A percentile compares a stretch with the other conserved stretches of the same genome.
Evolutionary conservation across 495 filamentous ascomycete species (phyloP).

Genomic region (Tuber umbilicatum): DNA sequence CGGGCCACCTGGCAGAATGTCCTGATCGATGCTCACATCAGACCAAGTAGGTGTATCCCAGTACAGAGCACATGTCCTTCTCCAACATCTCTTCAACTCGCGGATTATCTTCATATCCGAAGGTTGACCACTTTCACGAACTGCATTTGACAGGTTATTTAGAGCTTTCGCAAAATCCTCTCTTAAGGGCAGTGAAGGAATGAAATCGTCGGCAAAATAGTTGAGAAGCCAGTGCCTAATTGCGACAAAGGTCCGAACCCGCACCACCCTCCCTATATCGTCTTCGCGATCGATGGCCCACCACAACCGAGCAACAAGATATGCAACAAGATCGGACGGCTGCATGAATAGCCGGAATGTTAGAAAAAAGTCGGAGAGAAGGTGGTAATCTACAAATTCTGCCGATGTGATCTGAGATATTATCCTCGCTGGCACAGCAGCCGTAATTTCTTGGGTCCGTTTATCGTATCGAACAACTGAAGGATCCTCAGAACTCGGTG

Average conservation of each 20-base stretch:
- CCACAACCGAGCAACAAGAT: constrained; percentile 73
- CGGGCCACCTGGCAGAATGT: constrained; percentile 66
- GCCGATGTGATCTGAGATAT: constrained; percentile 98
- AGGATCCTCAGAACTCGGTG: constrained; percentile 63
- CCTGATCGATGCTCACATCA: constrained; percentile 53
- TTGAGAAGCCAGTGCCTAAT: constrained; percentile 97
- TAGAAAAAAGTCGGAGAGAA: constrained; percentile 96
- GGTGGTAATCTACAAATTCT: constrained; percentile 91
- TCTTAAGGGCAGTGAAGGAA: constrained; percentile 71
- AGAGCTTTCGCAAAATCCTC: constrained; percentile 73
- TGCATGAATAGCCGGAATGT: constrained; percentile 84
- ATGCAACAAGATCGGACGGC: constrained; percentile 64
- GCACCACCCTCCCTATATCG: constrained; percentile 81
- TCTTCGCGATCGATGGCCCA: constrained; percentile 80
- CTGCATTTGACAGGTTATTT: constrained; percentile 60
- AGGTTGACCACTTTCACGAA: constrained; percentile 54
- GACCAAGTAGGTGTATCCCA: constrained; percentile 63
- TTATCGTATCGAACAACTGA: constrained; percentile 77
- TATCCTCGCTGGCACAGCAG: constrained; percentile 83
- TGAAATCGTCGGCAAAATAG: constrained; percentile 94
- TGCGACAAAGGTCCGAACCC: constrained; percentile 92
- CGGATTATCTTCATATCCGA: constrained; percentile 86
- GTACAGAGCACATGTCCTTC: constrained; percentile 77
- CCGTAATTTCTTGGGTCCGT: constrained; percentile 65
- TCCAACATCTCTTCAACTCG: constrained; percentile 96